Base-by-base conservation (phyloP, 768 basidiomycete genomes). In the Boletus tomentosulus region DNA sequence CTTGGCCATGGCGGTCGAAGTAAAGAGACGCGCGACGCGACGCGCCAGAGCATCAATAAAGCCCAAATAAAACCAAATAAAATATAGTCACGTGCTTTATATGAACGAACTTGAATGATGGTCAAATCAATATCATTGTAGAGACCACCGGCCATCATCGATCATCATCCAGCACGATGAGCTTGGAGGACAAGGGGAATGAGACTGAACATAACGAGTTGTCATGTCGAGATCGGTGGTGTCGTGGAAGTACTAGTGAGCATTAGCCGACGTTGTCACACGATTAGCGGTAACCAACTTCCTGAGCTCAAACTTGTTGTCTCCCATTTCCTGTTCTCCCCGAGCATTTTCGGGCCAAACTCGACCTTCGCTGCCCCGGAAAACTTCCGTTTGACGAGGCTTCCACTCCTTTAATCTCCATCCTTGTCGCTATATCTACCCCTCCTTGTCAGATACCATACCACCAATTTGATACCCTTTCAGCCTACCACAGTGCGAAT, bases 1-100 rank as follows among this genome's bases (percentile, higher is more conserved):
- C 67, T 86, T 86, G 9, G 74, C 70, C 85, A 86, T 86, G 48
- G 53, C 9, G 56, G 31, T 46, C 38, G 57, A 22, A 42, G 35
- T 13, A 33, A 48, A 34, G 48, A n/a, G 42, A 55, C 56, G 58
- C 56, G 56, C 56, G 71, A 69, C 71, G 71, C 69, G 69, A 60
- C 64, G 53, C 59, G 53, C 34, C 33, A 30, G 45, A 43, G 43
- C 9, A 37, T 47, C 47, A 68, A 62, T 15, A 66, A 19, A 19
- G 19, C 19, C 19, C 19, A 19, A 19, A 34, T 13, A 34, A 53
- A 22, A 46, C 38, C 69, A 68, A 66, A 68, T 10, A 69, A 45
- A 42, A 54, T 12, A 0, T 11, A n/a, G 0, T 16, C 53, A 57
- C 55, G 53, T 60, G 57, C 56, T 34, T 39, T 30, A 41, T 15